Evolutionary conservation across 1,284 basidiomycete species (phyloP), one percentile per base, ranked within the genome.

Genomic region (Xerocomus amazonicus): DNA sequence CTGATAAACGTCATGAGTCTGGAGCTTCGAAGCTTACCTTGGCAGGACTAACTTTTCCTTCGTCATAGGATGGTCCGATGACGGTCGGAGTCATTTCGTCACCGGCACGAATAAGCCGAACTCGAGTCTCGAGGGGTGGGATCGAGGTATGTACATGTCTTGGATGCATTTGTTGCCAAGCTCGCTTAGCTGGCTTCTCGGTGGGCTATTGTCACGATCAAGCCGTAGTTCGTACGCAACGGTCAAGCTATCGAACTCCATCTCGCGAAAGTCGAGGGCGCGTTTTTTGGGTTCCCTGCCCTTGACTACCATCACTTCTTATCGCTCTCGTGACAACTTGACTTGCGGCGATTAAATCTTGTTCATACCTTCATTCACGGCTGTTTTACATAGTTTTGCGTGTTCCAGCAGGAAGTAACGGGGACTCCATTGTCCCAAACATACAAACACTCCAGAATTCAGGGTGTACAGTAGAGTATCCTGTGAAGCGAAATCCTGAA

Each of bases 221-320:
- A n/a, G n/a, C n/a, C n/a, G n/a, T n/a, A n/a, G n/a, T n/a, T n/a
- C n/a, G n/a, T n/a, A n/a, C n/a, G 13, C 16, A 29, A 19, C 33
- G 17, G 31, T 47, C 28, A 26, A 27, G 19, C n/a, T 29, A 27
- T 14, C 9, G 13, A 44, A 16, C 6, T 41, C 28, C 51, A 42
- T 45, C 33, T 47, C 45, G 38, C 52, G 32, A 48, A 28, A 38
- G 36, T 34, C 38, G 17, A 32, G 29, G 32, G 14, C 17, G 16
- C 34, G 13, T 19, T 34, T 46, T 47, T 39, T 12, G 8, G 19
- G 17, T 33, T 5, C 13, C 16, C 4, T 34, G 17, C n/a, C 47
- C 59, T 47, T 60, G 13, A 28, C 43, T 49, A 65, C 59, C 62
- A 61, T 65, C 59, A 60, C 43, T 45, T 31, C 16, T 23, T 13